Evolutionary conservation across 192 early-diverging fungal species (phyloP).

Genomic region (Gigaspora rosea): DNA sequence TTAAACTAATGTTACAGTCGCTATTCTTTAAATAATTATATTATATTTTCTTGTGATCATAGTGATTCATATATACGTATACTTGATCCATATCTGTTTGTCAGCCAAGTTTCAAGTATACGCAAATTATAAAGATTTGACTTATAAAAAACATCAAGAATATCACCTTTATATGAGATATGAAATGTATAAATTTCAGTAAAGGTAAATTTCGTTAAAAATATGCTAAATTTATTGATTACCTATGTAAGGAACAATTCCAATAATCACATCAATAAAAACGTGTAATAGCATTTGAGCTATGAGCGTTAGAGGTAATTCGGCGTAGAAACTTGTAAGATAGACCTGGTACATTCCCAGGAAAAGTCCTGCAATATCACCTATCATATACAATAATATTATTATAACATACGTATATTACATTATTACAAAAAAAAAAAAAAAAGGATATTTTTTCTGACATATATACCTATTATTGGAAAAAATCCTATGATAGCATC

Average conservation of each 20-base stretch:
- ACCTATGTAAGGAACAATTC: conserved; percentile 12
- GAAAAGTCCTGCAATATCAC: conserved; percentile 1
- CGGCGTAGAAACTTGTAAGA: neutral
- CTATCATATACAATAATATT: neutral
- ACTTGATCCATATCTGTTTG: neutral
- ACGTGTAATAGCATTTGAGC: conserved; percentile 2
- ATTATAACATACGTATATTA: too few species aligned
- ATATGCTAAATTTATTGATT: neutral
- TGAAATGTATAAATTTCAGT: too few species aligned
- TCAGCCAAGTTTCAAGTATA: conserved; percentile 7
- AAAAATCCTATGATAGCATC: conserved; percentile 7
- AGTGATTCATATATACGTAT: neutral
- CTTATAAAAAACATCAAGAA: conserved; percentile 19
- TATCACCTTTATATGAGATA: neutral
- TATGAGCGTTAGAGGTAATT: neutral
- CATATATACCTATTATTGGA: neutral
- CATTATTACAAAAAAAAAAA: too few species aligned
- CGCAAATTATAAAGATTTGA: conserved; percentile 19
- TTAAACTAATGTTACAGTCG: too few species aligned
- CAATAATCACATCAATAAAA: neutral
- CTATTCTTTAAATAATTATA: too few species aligned
- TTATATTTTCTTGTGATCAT: too few species aligned
- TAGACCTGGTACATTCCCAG: conserved; percentile 23
- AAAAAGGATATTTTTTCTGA: neutral
- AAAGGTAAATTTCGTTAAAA: neutral